Conservation (phyloP, 768 basidiomycete genomes). For the Xerocomellus chrysenteron region DNA sequence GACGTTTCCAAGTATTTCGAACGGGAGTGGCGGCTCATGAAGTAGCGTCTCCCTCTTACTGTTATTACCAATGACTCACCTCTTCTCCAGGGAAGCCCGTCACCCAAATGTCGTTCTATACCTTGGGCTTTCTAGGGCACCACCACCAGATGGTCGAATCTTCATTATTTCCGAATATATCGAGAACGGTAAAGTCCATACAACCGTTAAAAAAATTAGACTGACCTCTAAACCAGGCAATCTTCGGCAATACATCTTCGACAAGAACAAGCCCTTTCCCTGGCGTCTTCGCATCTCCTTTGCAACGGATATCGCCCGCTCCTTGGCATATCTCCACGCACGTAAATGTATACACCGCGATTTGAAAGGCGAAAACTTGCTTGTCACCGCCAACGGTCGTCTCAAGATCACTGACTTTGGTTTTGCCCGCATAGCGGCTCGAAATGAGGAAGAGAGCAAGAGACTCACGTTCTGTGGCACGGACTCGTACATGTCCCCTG, state of each 20-base stretch:
- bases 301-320: constrained; percentile 90
- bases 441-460: constrained; percentile 86
- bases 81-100: constrained; percentile 61
- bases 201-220: background rate
- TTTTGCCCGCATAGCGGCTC: constrained; percentile 90
- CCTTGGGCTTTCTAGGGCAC: constrained; percentile 83
- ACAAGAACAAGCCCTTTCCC: constrained; percentile 79
- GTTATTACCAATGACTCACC: background rate
- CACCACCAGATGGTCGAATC: constrained; percentile 76
- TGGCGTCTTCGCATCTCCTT: constrained; percentile 95
- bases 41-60: constrained; percentile 38
- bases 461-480: constrained; percentile 87
- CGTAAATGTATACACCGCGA: constrained; percentile 88
- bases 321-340: constrained; percentile 96
- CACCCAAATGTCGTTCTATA: constrained; percentile 94
- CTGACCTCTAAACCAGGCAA: constrained; percentile 44
- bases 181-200: constrained; percentile 57
- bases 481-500: constrained; percentile 96
- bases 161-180: constrained; percentile 96
- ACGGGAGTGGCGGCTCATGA: constrained; percentile 98
- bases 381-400: constrained; percentile 92
- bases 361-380: constrained; percentile 95
- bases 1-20: constrained; percentile 98
- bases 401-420: constrained; percentile 99
- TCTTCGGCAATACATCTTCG: constrained; percentile 86